Conservation (phyloP, 192 early-diverging fungal genomes). For the Phlyctochytrium planicorne region DNA sequence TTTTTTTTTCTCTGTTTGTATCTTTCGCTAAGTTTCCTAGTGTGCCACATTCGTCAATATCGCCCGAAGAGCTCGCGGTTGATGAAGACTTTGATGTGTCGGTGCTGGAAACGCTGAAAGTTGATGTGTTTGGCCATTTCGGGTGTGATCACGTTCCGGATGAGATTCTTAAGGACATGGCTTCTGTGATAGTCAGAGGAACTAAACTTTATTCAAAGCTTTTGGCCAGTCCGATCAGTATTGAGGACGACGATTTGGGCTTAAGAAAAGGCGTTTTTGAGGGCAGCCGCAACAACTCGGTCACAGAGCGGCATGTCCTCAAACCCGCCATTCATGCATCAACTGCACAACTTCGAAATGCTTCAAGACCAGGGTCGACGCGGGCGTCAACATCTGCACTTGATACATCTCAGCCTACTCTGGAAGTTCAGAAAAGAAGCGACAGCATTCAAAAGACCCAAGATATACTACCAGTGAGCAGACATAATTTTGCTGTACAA, state of each 20-base stretch:
- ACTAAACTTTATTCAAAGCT: conserved; percentile 42
- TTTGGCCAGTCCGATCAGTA: conserved; percentile 5
- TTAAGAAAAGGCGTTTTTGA: too few relatives aligned
- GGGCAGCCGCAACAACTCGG: not conserved
- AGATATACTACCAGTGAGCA: not conserved
- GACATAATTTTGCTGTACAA: not conserved
- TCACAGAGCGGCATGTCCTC: not conserved
- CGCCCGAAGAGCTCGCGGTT: conserved; percentile 59
- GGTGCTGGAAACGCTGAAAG: conserved; percentile 61
- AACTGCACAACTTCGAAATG: not conserved
- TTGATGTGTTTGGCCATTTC: conserved; percentile 66
- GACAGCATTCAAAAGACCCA: not conserved
- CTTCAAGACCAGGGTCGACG: not conserved
- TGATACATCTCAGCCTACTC: not conserved
- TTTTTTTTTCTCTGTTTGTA: conserved; percentile 22
- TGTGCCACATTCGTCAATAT: conserved; percentile 45
- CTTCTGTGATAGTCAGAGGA: conserved; percentile 59
- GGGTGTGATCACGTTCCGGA: conserved; percentile 63
- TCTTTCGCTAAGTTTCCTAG: conserved; percentile 24
- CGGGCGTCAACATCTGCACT: not conserved
- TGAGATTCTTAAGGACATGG: conserved; percentile 50
- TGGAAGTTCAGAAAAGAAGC: not conserved
- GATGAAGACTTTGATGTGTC: conserved; percentile 77
- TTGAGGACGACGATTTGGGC: not conserved
- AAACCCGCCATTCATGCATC: not conserved